phyloP scores from a whole-genome alignment of 148 eudicot species.

The Vaccinium vitisidaea region DNA sequence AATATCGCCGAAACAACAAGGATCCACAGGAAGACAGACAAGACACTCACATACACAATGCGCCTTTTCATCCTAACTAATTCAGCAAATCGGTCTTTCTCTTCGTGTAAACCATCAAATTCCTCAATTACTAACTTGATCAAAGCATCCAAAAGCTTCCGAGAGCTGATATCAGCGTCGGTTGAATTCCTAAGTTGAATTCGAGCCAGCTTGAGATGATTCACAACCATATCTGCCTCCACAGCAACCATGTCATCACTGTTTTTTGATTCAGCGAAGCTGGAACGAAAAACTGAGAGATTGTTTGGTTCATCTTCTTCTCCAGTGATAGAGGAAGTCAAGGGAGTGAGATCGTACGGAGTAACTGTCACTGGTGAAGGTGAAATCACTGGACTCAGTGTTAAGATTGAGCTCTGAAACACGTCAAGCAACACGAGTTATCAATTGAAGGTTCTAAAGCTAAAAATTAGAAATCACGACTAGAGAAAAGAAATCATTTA shows the following conservation, averaged over 20 bases:
- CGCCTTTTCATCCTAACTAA: slow-evolving; percentile 25
- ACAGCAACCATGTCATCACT: slow-evolving; percentile 3
- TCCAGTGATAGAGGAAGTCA: slow-evolving; percentile 23
- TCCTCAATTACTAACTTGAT: slow-evolving; percentile 43
- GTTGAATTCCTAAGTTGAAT: slow-evolving; percentile 33
- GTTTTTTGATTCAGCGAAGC: background rate
- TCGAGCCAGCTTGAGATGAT: slow-evolving; percentile 51
- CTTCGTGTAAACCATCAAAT: slow-evolving; percentile 37
- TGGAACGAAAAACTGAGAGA: slow-evolving; percentile 4
- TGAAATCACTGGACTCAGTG: slow-evolving; percentile 10
- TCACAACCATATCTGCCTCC: slow-evolving; percentile 43
- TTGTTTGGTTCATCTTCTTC: slow-evolving; percentile 9
- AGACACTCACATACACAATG: slow-evolving; percentile 25
- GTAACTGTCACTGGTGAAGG: slow-evolving; percentile 22
- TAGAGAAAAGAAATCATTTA: background rate
- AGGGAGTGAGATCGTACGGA: slow-evolving; percentile 35
- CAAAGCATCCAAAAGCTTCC: slow-evolving; percentile 48
- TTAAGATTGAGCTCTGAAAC: slow-evolving; percentile 31
- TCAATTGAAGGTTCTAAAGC: background rate
- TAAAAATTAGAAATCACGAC: background rate
- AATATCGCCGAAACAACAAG: slow-evolving; percentile 18
- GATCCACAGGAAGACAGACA: slow-evolving; percentile 39
- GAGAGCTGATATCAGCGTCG: slow-evolving; percentile 29
- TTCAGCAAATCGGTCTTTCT: slow-evolving; percentile 30
- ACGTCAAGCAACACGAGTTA: background rate